phyloP scores from a whole-genome alignment of 495 filamentous ascomycete genomes.

The Aspergillus sclerotiicarbonarius region DNA sequence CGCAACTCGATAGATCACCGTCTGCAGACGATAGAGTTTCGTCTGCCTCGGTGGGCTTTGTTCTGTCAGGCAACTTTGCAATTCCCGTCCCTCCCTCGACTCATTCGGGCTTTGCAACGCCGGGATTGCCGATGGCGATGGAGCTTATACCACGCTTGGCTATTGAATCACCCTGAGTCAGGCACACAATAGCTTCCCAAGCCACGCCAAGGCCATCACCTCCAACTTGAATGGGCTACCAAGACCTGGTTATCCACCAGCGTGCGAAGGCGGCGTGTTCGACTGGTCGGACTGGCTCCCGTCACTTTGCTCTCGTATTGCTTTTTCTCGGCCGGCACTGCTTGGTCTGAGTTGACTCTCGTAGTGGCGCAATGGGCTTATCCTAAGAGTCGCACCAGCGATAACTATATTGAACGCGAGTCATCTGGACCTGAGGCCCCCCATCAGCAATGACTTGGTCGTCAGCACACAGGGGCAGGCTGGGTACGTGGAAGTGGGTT shows the following conservation, averaged over 20 bases:
- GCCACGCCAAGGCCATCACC: neutral
- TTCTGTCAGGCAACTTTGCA: neutral
- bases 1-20: neutral
- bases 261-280: neutral
- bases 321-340: neutral
- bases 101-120: neutral
- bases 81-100: neutral
- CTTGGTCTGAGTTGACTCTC: neutral
- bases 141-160: neutral
- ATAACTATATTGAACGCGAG: neutral
- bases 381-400: neutral
- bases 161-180: neutral
- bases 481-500: neutral
- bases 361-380: neutral
- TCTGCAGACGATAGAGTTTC: conserved; percentile 2
- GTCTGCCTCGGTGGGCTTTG: neutral
- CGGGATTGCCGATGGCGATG: neutral
- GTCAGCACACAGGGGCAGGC: neutral
- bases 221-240: neutral
- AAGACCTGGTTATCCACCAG: neutral
- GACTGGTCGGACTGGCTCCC: neutral
- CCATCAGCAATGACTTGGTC: neutral
- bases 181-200: neutral
- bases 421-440: neutral
- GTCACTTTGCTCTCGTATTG: neutral